phyloP scores from a whole-genome alignment of 2,329 filamentous ascomycete genomes.

The Aspergillus quadricinctus region DNA sequence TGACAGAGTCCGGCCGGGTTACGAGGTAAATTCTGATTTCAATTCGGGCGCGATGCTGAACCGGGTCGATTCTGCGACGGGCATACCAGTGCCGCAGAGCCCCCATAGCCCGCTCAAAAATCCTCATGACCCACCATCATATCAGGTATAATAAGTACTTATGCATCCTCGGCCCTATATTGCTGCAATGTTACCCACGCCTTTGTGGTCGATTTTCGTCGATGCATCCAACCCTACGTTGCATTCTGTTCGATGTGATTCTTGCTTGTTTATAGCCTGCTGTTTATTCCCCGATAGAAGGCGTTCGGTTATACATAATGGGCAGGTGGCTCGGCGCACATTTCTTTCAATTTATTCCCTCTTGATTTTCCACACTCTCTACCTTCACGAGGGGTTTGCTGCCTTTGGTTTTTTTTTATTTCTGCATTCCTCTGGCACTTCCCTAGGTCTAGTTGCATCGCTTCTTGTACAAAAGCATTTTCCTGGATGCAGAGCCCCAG shows the following conservation, averaged over 20 bases:
- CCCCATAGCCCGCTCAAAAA: slow-evolving; percentile 31
- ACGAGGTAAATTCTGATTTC: slow-evolving; percentile 84
- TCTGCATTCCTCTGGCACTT: slow-evolving; percentile 8
- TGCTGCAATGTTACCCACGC: slow-evolving; percentile 24
- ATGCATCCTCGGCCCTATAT: slow-evolving; percentile 23
- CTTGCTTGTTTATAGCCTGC: slow-evolving; percentile 19
- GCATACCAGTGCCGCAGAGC: slow-evolving; percentile 23
- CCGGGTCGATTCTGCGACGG: slow-evolving; percentile 65
- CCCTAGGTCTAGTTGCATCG: slow-evolving; percentile 6
- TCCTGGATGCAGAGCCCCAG: slow-evolving; percentile 9
- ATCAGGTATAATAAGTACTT: slow-evolving; percentile 25
- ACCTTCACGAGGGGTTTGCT: slow-evolving; percentile 1
- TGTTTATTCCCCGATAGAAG: slow-evolving; percentile 39
- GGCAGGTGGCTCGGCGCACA: slow-evolving; percentile 31
- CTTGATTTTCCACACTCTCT: slow-evolving; percentile 3
- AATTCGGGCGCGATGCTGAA: slow-evolving; percentile 82
- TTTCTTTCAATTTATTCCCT: slow-evolving; percentile 14
- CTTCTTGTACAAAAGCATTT: slow-evolving; percentile 33
- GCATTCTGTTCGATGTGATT: slow-evolving; percentile 27
- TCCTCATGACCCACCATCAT: slow-evolving; percentile 29
- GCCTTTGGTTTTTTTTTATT: slow-evolving; percentile 5
- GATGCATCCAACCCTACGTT: slow-evolving; percentile 20
- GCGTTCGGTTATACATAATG: slow-evolving; percentile 33
- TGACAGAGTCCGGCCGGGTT: slow-evolving; percentile 78
- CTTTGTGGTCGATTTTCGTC: slow-evolving; percentile 17